Conservation (phyloP, 441 rosid genomes). For the Arabidopsis lyrata region DNA sequence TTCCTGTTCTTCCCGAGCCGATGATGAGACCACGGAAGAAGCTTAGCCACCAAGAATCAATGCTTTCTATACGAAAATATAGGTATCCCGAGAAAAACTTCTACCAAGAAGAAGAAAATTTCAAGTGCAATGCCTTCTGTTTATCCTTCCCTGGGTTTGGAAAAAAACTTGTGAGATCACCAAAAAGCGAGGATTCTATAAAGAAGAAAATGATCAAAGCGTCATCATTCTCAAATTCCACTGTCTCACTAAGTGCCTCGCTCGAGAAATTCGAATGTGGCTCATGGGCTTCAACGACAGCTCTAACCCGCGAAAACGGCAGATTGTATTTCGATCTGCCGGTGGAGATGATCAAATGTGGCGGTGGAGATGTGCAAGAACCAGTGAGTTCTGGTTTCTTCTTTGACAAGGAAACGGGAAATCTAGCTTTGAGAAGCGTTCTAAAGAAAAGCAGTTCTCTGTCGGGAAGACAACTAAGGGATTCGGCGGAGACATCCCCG, state of each 20-base stretch:
- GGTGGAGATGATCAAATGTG: conserved; percentile 58
- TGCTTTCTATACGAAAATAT: conserved; percentile 30
- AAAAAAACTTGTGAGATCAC: conserved; percentile 60
- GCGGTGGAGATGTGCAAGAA: conserved; percentile 47
- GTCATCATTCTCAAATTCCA: conserved; percentile 40
- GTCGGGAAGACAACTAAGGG: conserved; percentile 42
- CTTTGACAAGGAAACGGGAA: conserved; percentile 56
- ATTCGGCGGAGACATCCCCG: conserved; percentile 59
- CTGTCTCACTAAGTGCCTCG: conserved; percentile 60
- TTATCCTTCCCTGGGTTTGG: conserved; percentile 74
- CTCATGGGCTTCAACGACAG: conserved; percentile 81
- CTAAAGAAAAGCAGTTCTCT: conserved; percentile 52
- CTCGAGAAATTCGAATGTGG: conserved; percentile 90
- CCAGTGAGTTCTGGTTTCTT: conserved; percentile 72
- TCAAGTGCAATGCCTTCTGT: conserved; percentile 82
- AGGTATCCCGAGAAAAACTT: conserved; percentile 31
- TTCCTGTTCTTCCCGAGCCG: conserved; percentile 50
- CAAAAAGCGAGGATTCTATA: conserved; percentile 33
- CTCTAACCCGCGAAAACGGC: conserved; percentile 47
- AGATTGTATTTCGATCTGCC: conserved; percentile 72
- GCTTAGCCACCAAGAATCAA: conserved; percentile 39
- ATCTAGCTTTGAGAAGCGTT: conserved; percentile 53
- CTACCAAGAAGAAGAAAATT: conserved; percentile 46
- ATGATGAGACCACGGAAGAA: conserved; percentile 51
- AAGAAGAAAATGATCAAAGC: conserved; percentile 43